Evolutionary conservation across 169 alveolate species (phyloP), one percentile per base, ranked within the genome.

Genomic region (Cyclospora cayetanensis): DNA sequence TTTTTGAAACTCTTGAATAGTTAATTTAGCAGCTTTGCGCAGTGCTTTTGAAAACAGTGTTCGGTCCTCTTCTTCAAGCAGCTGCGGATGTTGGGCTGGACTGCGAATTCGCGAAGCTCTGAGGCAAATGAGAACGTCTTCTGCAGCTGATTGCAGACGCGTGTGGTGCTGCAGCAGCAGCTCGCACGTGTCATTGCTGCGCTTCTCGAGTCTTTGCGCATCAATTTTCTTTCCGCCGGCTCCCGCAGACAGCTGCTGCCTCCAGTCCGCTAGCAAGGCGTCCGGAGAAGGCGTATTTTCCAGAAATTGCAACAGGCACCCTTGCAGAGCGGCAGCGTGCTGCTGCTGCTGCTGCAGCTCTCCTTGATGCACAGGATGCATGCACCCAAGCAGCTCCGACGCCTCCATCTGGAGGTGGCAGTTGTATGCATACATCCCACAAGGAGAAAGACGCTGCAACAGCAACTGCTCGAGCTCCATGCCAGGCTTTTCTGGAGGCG

Each of bases 391-490:
- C 42, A 89, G 55, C 46, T 89, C 93, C 4, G 93, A 80, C 55
- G 93, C 93, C 52, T 89, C 93, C 89, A 76, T 89, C 63, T 89
- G 93, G 63, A 89, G 29, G 65, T 74, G 83, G 72, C 93, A 89
- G 72, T 89, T 89, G 46, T 65, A 89, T 27, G 60, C 85, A 27
- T 50, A 52, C 90, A 89, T 89, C 46, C 72, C 66, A n/a, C 43
- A 39, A 7, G 93, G 74, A n/a, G 77, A 55, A 15, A 83, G 79
- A 2, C 79, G 90, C 80, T 60, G 79, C 22, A 31, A 5, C 43
- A 55, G 80, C 60, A 27, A 43, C 4, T 7, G 43, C 29, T 60
- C 79, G 0, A 55, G 79, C 66, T 37, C 80, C 18, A 34, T 37
- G 35, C 18, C 31, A 12, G 20, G 65, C 43, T 39, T 43, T 31